Conservation (phyloP, 257 asterid genomes). For the Ophiorrhiza pumila region DNA sequence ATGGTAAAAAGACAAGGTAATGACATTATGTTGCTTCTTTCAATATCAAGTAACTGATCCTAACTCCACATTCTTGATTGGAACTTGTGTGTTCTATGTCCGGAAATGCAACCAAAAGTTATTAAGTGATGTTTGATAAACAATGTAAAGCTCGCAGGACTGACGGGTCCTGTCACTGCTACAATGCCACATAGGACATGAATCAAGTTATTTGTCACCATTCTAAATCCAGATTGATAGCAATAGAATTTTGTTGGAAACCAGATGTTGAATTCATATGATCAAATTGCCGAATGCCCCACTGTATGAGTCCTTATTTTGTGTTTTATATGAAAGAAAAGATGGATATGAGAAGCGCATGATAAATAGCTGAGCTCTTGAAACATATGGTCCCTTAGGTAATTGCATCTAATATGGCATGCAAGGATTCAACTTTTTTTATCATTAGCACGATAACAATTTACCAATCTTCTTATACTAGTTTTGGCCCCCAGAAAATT, state of each 20-base stretch:
- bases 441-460: neutral
- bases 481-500: neutral
- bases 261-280: neutral
- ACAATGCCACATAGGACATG: neutral
- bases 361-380: neutral
- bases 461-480: neutral
- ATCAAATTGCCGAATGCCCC: neutral
- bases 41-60: neutral
- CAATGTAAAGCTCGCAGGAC: neutral
- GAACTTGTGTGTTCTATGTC: neutral
- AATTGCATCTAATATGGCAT: neutral
- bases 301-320: neutral
- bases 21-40: neutral
- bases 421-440: neutral
- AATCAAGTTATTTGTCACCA: neutral
- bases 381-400: neutral
- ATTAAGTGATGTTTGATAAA: neutral
- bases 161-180: neutral
- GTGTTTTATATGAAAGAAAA: neutral
- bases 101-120: neutral
- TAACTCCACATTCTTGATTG: neutral
- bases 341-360: too few relatives aligned
- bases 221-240: neutral
- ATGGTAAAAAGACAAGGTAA: neutral
- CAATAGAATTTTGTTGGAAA: neutral